Evolutionary conservation across 1,284 basidiomycete species (phyloP).

Genomic region (Rhodotorula sp.): DNA sequence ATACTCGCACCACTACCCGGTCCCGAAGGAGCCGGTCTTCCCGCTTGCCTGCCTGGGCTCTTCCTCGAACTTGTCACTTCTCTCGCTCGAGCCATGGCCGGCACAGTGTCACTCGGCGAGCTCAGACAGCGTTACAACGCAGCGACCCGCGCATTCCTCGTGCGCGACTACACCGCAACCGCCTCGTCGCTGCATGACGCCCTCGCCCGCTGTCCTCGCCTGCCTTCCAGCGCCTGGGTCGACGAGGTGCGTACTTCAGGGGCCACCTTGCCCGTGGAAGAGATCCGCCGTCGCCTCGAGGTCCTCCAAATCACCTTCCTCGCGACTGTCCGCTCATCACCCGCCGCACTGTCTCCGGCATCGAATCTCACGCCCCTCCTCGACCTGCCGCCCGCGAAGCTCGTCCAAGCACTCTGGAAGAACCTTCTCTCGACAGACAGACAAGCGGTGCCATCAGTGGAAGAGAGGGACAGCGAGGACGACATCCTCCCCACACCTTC

Average conservation of each 20-base stretch:
- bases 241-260: not conserved
- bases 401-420: conserved; percentile 27
- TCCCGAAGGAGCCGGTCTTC: not conserved
- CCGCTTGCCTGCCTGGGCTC: not conserved
- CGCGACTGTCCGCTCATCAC: conserved; percentile 29
- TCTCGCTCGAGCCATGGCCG: not conserved
- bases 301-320: conserved; percentile 35
- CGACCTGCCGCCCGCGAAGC: conserved; percentile 4
- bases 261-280: not conserved
- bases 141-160: conserved; percentile 31
- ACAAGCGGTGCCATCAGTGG: not conserved
- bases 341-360: not conserved
- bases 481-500: conserved; percentile 27
- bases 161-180: conserved; percentile 29
- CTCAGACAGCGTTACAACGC: conserved; percentile 24
- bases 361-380: conserved; percentile 6
- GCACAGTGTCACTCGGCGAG: not conserved
- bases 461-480: not conserved
- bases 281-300: conserved; percentile 22
- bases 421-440: not conserved
- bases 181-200: conserved; percentile 16
- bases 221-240: conserved; percentile 12
- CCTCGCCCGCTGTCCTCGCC: not conserved
- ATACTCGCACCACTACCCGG: not conserved
- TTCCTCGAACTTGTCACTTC: not conserved